phyloP scores from a whole-genome alignment of 495 filamentous ascomycete species.

The Acidomyces sp. region DNA sequence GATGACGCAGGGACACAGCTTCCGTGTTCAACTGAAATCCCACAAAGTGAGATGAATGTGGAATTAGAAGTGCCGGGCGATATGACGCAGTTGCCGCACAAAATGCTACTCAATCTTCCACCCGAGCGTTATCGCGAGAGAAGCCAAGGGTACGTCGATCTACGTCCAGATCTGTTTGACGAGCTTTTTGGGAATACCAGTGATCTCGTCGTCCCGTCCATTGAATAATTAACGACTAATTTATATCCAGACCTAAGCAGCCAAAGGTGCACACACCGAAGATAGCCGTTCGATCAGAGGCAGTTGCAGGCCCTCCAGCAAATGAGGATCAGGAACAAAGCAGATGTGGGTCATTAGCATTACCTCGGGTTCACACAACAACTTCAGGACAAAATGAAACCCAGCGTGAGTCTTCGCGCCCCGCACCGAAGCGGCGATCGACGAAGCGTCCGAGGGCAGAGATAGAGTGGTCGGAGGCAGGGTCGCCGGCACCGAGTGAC shows the following conservation, averaged over 20 bases:
- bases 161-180: not conserved
- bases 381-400: too few relatives aligned
- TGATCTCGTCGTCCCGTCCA: not conserved
- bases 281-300: conserved; percentile 2
- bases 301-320: conserved; percentile 9
- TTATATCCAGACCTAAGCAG: conserved; percentile 5
- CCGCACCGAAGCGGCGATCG: conserved; percentile 5
- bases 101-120: conserved; percentile 3
- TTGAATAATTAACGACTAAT: not conserved
- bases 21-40: conserved; percentile 4
- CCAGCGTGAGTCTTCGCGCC: too few relatives aligned
- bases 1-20: conserved; percentile 18
- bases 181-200: not conserved
- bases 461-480: conserved; percentile 15
- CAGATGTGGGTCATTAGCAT: too few relatives aligned
- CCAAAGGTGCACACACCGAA: not conserved
- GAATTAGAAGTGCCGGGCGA: conserved; percentile 9
- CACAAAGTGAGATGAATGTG: conserved; percentile 1
- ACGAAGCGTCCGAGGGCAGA: conserved; percentile 4
- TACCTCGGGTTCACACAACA: too few relatives aligned
- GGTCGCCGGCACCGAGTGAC: conserved; percentile 14
- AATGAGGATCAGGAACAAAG: too few relatives aligned
- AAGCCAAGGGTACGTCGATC: conserved; percentile 15
- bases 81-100: conserved; percentile 13
- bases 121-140: not conserved